Evolutionary conservation across 2,329 filamentous ascomycete species (phyloP), one percentile per base, ranked within the genome.

Genomic region (Intubia oerlemansii): DNA sequence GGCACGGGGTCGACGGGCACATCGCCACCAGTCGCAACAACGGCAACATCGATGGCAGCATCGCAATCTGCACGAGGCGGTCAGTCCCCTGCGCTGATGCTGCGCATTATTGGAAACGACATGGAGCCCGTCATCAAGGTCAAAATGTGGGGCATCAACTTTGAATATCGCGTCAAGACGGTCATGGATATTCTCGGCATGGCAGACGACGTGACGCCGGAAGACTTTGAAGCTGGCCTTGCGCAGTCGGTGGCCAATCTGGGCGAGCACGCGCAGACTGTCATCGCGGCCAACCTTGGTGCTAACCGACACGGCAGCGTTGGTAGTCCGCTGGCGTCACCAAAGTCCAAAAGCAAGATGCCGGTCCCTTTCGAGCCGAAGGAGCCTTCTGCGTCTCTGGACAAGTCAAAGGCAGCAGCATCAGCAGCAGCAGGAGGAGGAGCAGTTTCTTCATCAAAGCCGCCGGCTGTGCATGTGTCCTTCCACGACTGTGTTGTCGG

Each of bases 61-160:
- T 5, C 24, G 2, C n/a, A n/a, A n/a, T n/a, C n/a, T n/a, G n/a
- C n/a, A n/a, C n/a, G n/a, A n/a, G 18, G 22, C 10, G 23, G 28
- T 1, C 24, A 27, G 7, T 34, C 30, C 3, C 52, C 66, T 2
- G 79, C 84, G 37, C 47, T 95, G 30, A 92, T 91, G 72, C 67
- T 78, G 34, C 67, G 88, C 28, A 77, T 92, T 53, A 78, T 98
- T 38, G 81, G 81, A 0, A 84, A 95, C 44, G 85, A 95, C 45
- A 79, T 90, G 52, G 85, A 95, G 37, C 85, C 90, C 0, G 71
- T 80, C 6, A 57, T 93, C 38, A 92, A 90, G 46, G 48, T 93
- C 33, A 90, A 91, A 45, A 53, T 95, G 24, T 78, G 77, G 48
- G 82, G 91, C 35, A 40, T 91, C 5, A 74, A 70, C 34, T 49